Evolutionary conservation across 108 stramenopile genomes (phyloP).

Genomic region (Mediolabrus comicus): DNA sequence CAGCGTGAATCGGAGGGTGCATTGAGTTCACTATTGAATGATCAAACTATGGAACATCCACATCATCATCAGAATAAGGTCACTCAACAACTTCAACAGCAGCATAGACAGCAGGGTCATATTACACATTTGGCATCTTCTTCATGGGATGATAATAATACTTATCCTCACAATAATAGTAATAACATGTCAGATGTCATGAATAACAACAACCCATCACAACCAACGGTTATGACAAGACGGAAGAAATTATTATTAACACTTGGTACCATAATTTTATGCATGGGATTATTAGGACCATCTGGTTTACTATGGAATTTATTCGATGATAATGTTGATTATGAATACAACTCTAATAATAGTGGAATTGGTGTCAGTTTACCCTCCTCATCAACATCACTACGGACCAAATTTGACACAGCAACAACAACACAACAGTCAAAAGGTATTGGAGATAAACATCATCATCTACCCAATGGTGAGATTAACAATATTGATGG

Average conservation of each 20-base stretch:
- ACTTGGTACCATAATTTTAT: slow-evolving; percentile 6
- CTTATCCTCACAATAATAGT: neutral
- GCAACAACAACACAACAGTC: no score
- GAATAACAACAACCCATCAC: neutral
- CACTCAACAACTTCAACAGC: no score
- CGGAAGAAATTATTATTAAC: neutral
- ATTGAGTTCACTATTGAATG: neutral
- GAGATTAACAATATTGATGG: neutral
- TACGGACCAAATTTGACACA: no score
- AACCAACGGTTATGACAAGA: no score
- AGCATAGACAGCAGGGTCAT: neutral
- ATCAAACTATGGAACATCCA: neutral
- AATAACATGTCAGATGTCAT: neutral
- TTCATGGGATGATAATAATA: neutral
- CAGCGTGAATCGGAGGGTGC: neutral
- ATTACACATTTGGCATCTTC: neutral
- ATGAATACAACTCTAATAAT: neutral
- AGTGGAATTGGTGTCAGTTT: neutral
- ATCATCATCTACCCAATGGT: slow-evolving; percentile 2
- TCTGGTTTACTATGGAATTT: slow-evolving; percentile 11
- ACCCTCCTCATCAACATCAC: neutral
- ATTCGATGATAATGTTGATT: neutral
- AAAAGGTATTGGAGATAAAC: neutral
- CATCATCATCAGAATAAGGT: neutral
- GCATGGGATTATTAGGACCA: slow-evolving; percentile 7